These are phyloP conservation scores for Tilletia caries DNA, from an alignment of 1,284 basidiomycete species.

Conservation along the genomic window DNA sequence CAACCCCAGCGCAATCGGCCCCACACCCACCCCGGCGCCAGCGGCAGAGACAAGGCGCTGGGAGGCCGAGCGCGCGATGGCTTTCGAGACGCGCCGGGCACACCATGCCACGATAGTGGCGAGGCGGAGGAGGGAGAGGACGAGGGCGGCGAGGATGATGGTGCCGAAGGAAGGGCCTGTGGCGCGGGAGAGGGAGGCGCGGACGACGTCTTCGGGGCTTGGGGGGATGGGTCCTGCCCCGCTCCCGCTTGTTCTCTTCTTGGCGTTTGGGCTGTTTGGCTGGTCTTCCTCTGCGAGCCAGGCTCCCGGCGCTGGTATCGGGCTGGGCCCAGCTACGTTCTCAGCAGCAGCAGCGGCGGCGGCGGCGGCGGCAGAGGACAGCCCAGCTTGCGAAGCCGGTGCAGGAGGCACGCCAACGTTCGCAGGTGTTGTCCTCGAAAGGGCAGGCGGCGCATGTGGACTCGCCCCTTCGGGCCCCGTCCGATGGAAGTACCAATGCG, in stretches of 20 bases:
- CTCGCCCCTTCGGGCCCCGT: conserved; percentile 54
- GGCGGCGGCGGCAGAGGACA: no score
- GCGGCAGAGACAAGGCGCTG: no score
- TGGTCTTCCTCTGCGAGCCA: conserved; percentile 19
- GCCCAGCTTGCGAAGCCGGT: conserved; percentile 7
- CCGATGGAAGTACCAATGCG: conserved; percentile 87
- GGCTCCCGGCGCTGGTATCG: conserved; percentile 11
- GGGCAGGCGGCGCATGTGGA: neutral
- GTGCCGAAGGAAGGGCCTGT: conserved; percentile 77
- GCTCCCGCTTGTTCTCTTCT: no score
- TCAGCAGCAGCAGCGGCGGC: neutral
- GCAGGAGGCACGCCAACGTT: neutral
- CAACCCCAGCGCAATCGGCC: conserved; percentile 11
- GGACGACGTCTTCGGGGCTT: conserved; percentile 61
- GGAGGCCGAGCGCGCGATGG: conserved; percentile 18
- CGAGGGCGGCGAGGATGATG: conserved; percentile 70
- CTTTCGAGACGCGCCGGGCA: conserved; percentile 38
- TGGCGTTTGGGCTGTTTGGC: conserved; percentile 14
- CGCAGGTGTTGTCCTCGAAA: neutral
- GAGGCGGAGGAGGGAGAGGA: conserved; percentile 67
- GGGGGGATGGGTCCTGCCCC: conserved; percentile 1
- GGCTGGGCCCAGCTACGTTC: neutral
- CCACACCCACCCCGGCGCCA: no score
- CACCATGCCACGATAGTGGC: conserved; percentile 59
- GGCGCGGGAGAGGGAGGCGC: conserved; percentile 72